These are phyloP conservation scores for Orychophragmus violaceus DNA, from an alignment of 345 rosid species.

Conservation along the genomic window DNA sequence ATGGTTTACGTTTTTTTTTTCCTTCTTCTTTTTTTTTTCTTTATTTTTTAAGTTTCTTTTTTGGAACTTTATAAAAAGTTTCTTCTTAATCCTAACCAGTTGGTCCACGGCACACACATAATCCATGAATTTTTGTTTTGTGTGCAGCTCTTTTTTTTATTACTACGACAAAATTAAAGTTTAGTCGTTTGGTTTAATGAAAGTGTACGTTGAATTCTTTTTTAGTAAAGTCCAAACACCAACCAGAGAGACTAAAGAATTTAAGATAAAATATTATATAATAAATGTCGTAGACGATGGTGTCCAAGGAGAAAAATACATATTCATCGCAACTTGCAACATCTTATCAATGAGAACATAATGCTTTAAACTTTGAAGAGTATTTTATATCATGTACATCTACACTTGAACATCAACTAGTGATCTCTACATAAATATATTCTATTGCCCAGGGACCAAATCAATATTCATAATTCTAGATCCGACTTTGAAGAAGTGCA, in stretches of 20 bases:
- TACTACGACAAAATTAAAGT: background rate
- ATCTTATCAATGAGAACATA: background rate
- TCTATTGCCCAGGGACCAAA: too few relatives aligned
- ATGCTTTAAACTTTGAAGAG: background rate
- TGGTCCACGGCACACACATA: too few relatives aligned
- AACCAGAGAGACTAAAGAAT: conserved; percentile 1
- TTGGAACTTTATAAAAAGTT: background rate
- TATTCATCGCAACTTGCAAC: background rate
- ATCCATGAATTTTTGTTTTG: background rate
- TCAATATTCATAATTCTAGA: too few relatives aligned
- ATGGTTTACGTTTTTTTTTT: conserved; percentile 10
- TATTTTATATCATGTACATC: background rate
- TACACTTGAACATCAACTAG: background rate
- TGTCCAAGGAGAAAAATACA: background rate
- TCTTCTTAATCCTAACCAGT: background rate
- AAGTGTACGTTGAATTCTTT: background rate
- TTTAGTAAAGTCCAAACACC: background rate
- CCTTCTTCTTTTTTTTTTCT: background rate
- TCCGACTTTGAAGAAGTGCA: too few relatives aligned
- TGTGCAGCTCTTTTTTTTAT: background rate
- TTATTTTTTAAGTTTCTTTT: background rate
- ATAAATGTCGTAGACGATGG: conserved; percentile 14
- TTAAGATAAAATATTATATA: background rate
- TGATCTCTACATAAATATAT: background rate
- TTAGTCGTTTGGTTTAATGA: background rate